These are phyloP conservation scores for Botrytis deweyae DNA, from an alignment of 2,329 filamentous ascomycete species.

Conservation along the genomic window DNA sequence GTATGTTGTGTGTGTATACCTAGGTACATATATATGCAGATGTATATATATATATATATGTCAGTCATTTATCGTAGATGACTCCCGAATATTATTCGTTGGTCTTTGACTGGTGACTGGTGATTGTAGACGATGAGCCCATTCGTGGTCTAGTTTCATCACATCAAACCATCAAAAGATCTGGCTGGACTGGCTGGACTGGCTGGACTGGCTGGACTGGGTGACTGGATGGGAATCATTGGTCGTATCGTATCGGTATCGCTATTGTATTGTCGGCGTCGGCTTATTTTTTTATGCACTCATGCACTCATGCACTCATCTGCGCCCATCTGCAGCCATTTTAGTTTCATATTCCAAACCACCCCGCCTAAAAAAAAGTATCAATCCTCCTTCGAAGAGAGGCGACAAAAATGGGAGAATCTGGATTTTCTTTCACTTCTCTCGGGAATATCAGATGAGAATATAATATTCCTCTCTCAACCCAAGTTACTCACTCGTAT, in stretches of 20 bases:
- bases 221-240: background rate
- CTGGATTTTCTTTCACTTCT: no score
- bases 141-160: background rate
- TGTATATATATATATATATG: background rate
- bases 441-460: no score
- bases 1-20: background rate
- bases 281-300: background rate
- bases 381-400: background rate
- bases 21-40: background rate
- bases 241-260: background rate
- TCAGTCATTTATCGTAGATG: background rate
- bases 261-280: background rate
- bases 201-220: background rate
- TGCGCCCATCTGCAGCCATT: background rate
- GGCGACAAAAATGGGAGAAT: background rate
- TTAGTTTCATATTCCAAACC: background rate
- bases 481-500: background rate
- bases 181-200: background rate
- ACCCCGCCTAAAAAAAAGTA: conserved; percentile 9
- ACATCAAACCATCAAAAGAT: background rate
- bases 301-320: background rate
- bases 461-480: background rate
- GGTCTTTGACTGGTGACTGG: background rate
- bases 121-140: background rate
- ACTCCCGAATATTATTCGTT: background rate